A percentile compares a stretch with the other conserved stretches of the same genome.
Evolutionary conservation across 2,329 filamentous ascomycete species (phyloP).

Genomic region (Fusarium udum): DNA sequence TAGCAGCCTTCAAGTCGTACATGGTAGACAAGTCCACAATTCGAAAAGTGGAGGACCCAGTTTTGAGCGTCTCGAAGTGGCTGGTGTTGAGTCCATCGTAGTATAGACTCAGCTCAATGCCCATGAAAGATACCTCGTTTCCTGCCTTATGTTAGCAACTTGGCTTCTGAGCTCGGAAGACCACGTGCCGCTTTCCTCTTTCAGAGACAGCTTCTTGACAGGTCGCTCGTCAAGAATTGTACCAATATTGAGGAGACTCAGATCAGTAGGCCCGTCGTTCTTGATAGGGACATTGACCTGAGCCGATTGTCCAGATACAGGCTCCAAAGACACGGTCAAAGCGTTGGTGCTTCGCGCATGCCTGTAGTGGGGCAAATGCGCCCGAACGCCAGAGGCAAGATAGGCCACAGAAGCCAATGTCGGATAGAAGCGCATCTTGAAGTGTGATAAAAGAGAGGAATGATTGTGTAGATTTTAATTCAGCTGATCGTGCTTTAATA

Average conservation of each 20-base stretch:
- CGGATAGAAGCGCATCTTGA: neutral
- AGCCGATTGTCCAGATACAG: neutral
- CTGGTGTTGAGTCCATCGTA: slow-evolving; percentile 16
- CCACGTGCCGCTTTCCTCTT: slow-evolving; percentile 1
- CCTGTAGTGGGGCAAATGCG: neutral
- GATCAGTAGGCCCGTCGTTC: neutral
- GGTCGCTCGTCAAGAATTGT: slow-evolving; percentile 29
- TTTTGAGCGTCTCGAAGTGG: slow-evolving; percentile 12
- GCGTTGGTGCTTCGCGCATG: neutral
- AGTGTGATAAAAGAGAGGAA: no score
- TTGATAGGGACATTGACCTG: slow-evolving; percentile 13
- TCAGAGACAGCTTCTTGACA: slow-evolving; percentile 19
- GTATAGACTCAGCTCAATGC: slow-evolving; percentile 21
- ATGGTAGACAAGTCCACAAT: slow-evolving; percentile 9
- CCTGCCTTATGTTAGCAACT: neutral
- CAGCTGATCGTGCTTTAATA: neutral
- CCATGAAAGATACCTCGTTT: slow-evolving; percentile 3
- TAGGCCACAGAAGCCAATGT: neutral
- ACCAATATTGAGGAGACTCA: slow-evolving; percentile 18
- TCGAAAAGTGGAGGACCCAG: slow-evolving; percentile 11
- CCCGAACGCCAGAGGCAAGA: neutral
- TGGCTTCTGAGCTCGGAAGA: accelerated
- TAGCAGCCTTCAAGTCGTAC: slow-evolving; percentile 19
- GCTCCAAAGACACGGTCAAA: neutral
- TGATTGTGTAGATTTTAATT: no score